Conservation (phyloP, 1,284 basidiomycete genomes). For the Cryptococcus hybrid region DNA sequence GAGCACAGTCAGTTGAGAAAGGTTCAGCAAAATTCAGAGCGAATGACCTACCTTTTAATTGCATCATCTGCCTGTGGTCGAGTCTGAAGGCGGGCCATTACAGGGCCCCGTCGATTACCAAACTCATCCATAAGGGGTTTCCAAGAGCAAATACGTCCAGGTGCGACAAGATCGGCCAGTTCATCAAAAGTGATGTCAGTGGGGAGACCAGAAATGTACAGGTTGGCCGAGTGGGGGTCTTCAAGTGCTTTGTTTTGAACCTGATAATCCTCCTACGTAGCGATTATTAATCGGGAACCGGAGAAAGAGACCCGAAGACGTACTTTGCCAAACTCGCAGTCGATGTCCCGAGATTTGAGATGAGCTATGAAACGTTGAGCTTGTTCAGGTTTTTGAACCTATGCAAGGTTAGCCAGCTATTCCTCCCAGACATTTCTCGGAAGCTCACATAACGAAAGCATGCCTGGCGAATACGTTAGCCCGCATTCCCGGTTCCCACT, state of each 20-base stretch:
- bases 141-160: slow-evolving; percentile 28
- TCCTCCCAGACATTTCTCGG: neutral
- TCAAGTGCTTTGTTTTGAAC: slow-evolving; percentile 37
- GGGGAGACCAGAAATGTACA: slow-evolving; percentile 41
- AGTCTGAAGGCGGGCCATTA: slow-evolving; percentile 33
- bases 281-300: neutral
- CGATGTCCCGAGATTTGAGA: slow-evolving; percentile 13
- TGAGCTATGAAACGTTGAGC: slow-evolving; percentile 26
- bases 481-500: neutral
- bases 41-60: slow-evolving; percentile 25
- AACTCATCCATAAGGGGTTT: slow-evolving; percentile 31
- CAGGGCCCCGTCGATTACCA: slow-evolving; percentile 32
- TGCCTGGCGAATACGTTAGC: slow-evolving; percentile 16
- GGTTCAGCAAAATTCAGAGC: neutral
- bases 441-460: slow-evolving; percentile 32
- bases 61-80: slow-evolving; percentile 37
- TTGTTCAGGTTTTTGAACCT: slow-evolving; percentile 28
- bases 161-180: slow-evolving; percentile 22
- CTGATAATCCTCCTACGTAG: slow-evolving; percentile 34
- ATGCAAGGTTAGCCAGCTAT: neutral
- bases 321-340: slow-evolving; percentile 33
- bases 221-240: slow-evolving; percentile 37
- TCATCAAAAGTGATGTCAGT: slow-evolving; percentile 22
- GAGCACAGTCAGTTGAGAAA: neutral
- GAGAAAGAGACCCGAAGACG: neutral